Percentiles rank a stretch among this genome's conserved stretches.
These are phyloP conservation scores for Hymenochaete sp. DNA, from an alignment of 1,284 basidiomycete species.

Conservation along the genomic window DNA sequence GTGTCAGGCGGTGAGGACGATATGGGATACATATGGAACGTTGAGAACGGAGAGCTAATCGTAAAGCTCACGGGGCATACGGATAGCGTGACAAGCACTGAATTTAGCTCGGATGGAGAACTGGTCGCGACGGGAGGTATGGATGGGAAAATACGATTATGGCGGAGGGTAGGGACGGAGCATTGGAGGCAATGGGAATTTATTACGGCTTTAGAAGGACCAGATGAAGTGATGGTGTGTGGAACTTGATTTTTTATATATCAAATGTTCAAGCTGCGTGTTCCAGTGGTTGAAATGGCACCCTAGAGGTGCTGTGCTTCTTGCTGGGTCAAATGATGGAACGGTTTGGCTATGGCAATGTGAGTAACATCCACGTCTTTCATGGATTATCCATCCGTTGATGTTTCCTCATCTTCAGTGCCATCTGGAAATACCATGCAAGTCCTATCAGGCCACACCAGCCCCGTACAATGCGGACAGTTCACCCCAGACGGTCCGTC, in stretches of 20 bases:
- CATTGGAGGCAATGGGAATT: constrained; percentile 85
- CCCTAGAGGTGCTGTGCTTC: constrained; percentile 82
- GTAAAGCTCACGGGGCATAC: constrained; percentile 85
- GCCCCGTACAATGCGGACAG: constrained; percentile 78
- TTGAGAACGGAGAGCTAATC: constrained; percentile 73
- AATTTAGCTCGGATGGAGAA: constrained; percentile 84
- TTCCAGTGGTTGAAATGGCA: constrained; percentile 91
- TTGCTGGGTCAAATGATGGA: constrained; percentile 89
- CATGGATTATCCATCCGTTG: constrained; percentile 11
- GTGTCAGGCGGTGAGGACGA: constrained; percentile 96
- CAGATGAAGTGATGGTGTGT: constrained; percentile 88
- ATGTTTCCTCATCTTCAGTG: constrained; percentile 42
- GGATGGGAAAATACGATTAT: constrained; percentile 91
- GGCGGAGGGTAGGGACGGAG: constrained; percentile 72
- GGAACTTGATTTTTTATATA: constrained; percentile 1
- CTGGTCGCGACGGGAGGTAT: constrained; percentile 93
- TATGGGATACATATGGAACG: constrained; percentile 88
- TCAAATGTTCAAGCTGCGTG: neutral
- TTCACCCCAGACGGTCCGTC: constrained; percentile 82
- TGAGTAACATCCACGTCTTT: constrained; percentile 31
- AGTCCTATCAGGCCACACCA: constrained; percentile 88
- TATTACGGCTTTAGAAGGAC: constrained; percentile 84
- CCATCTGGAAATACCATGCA: constrained; percentile 93
- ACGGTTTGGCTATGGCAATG: constrained; percentile 99
- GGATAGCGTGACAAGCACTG: constrained; percentile 80